Percentiles rank a stretch among this genome's conserved stretches.
These are phyloP conservation scores for Ophiostoma ips DNA, from an alignment of 2,329 filamentous ascomycete genomes.

Conservation along the genomic window DNA sequence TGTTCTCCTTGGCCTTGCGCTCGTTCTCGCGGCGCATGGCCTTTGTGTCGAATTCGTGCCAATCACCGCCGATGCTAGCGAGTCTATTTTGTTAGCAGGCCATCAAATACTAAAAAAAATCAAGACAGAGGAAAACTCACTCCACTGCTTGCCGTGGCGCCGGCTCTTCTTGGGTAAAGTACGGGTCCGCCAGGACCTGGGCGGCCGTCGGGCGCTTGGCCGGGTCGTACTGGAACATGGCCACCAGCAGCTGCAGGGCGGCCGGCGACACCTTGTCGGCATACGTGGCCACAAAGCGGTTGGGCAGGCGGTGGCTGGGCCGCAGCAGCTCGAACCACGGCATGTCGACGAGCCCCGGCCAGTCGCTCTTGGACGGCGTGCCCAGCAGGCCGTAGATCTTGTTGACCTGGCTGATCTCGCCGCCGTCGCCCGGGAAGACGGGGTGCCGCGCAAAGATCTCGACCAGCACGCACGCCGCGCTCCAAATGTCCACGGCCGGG, in stretches of 20 bases:
- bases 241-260: conserved; percentile 67
- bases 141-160: conserved; percentile 63
- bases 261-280: conserved; percentile 60
- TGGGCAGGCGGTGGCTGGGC: conserved; percentile 57
- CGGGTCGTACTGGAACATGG: conserved; percentile 87
- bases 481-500: conserved; percentile 89
- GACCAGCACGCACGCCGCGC: conserved; percentile 87
- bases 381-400: conserved; percentile 92
- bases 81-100: conserved; percentile 35
- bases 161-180: conserved; percentile 77
- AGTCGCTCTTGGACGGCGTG: conserved; percentile 70
- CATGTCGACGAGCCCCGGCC: conserved; percentile 86
- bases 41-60: conserved; percentile 98
- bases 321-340: conserved; percentile 92
- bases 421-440: conserved; percentile 89
- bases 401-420: conserved; percentile 90
- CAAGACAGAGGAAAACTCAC: conserved; percentile 34
- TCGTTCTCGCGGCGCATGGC: conserved; percentile 83
- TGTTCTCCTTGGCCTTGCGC: conserved; percentile 41
- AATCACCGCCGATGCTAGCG: conserved; percentile 73
- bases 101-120: conserved; percentile 15
- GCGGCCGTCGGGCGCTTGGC: conserved; percentile 67
- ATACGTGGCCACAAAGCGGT: conserved; percentile 73
- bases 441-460: conserved; percentile 91
- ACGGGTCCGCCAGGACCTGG: conserved; percentile 72